Evolutionary conservation across 345 rosid genomes (phyloP).

Genomic region (Populus pruinosa): DNA sequence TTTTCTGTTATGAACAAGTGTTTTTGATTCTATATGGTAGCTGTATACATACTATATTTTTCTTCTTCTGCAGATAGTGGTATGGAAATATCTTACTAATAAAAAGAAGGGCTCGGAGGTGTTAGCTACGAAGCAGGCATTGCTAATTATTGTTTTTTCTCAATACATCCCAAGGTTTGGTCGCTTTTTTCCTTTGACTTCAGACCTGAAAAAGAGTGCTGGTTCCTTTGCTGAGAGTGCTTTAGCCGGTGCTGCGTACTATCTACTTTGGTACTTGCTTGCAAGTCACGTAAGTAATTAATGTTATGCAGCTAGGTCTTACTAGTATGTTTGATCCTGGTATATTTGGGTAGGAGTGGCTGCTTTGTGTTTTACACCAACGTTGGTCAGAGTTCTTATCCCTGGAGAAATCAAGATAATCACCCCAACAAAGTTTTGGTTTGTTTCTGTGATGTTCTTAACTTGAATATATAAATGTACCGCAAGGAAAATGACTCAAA

Average conservation of each 20-base stretch:
- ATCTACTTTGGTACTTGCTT: constrained; percentile 83
- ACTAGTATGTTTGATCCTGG: neutral
- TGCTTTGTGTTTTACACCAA: neutral
- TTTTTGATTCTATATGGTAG: neutral
- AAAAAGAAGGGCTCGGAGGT: constrained; percentile 57
- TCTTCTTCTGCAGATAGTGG: constrained; percentile 49
- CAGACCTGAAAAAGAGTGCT: constrained; percentile 76
- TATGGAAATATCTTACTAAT: constrained; percentile 55
- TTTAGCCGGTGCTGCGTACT: constrained; percentile 81
- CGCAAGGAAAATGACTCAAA: neutral
- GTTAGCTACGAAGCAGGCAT: constrained; percentile 51
- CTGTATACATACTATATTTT: neutral
- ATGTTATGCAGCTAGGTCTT: neutral
- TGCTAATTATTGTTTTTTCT: constrained; percentile 51
- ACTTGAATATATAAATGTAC: neutral
- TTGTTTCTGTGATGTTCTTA: neutral
- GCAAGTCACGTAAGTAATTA: constrained; percentile 74
- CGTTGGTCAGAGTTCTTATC: neutral
- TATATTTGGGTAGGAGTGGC: neutral
- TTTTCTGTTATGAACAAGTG: neutral
- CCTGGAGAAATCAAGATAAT: neutral
- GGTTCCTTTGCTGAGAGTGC: constrained; percentile 87
- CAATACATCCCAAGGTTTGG: constrained; percentile 78
- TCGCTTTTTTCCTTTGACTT: constrained; percentile 69
- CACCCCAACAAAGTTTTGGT: neutral